phyloP scores from a whole-genome alignment of 169 alveolate species.

The Eimeria tenella region DNA sequence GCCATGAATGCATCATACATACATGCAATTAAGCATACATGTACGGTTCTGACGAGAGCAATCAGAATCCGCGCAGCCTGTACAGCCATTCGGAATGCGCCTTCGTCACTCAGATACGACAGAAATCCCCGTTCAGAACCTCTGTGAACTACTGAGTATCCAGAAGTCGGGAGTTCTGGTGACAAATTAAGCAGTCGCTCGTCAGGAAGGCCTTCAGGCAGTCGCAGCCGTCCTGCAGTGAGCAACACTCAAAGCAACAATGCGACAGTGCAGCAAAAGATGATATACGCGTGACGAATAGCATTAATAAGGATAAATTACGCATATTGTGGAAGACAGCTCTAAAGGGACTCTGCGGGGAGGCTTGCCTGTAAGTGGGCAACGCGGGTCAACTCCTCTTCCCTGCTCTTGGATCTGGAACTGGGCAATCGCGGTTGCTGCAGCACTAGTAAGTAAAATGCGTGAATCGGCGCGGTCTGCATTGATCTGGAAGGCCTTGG shows the following conservation, averaged over 20 bases:
- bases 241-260: not conserved
- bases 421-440: slow-evolving; percentile 42
- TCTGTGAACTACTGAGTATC: not conserved
- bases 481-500: slow-evolving; percentile 64
- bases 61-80: slow-evolving; percentile 58
- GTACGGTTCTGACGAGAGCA: slow-evolving; percentile 21
- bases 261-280: not conserved
- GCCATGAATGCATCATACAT: not conserved
- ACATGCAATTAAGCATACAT: not conserved
- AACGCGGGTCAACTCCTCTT: slow-evolving; percentile 29
- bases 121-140: not conserved
- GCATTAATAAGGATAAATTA: not conserved
- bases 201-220: slow-evolving; percentile 64
- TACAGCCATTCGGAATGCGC: slow-evolving; percentile 63
- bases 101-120: slow-evolving; percentile 57
- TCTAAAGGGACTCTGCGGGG: not conserved
- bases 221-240: slow-evolving; percentile 45
- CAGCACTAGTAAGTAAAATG: slow-evolving; percentile 22
- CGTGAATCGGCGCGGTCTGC: slow-evolving; percentile 65
- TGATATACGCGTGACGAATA: not conserved
- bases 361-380: slow-evolving; percentile 62
- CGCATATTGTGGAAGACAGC: not conserved
- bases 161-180: not conserved
- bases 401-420: slow-evolving; percentile 53
- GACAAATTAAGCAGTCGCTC: slow-evolving; percentile 12